Conservation (phyloP, 805 yeast genomes). For the Ogataea methylovora region DNA sequence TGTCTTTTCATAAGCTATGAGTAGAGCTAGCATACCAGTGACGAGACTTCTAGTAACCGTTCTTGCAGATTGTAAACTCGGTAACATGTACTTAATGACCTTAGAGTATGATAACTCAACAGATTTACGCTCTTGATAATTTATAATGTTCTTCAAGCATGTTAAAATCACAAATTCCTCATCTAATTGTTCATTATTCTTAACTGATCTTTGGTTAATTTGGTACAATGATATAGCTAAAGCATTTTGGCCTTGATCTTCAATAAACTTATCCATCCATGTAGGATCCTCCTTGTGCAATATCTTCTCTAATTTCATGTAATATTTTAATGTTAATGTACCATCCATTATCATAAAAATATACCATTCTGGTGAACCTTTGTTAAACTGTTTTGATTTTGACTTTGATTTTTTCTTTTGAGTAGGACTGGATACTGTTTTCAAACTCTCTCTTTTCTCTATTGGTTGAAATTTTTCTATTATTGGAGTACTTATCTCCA, state of each 20-base stretch:
- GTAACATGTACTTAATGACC: conserved; percentile 54
- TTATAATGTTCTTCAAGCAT: conserved; percentile 69
- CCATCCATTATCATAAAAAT: conserved; percentile 32
- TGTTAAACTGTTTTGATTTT: conserved; percentile 1
- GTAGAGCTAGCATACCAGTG: conserved; percentile 62
- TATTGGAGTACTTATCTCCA: no score
- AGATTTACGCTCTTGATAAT: conserved; percentile 54
- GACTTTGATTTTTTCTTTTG: no score
- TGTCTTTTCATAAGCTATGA: conserved; percentile 22
- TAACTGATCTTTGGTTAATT: conserved; percentile 30
- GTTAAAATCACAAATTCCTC: conserved; percentile 70
- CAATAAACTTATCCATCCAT: conserved; percentile 79
- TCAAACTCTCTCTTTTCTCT: no score
- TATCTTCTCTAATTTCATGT: conserved; percentile 21
- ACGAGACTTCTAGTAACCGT: conserved; percentile 71
- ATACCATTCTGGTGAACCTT: conserved; percentile 35
- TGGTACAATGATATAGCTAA: conserved; percentile 61
- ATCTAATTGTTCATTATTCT: conserved; percentile 46
- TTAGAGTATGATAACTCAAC: conserved; percentile 38
- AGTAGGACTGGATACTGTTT: no score
- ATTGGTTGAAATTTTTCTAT: no score
- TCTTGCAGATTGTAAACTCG: conserved; percentile 69
- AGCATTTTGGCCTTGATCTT: conserved; percentile 73
- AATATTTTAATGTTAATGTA: conserved; percentile 31
- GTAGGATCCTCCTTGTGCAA: conserved; percentile 16